Percentiles rank a stretch among this genome's conserved stretches.
phyloP scores from a whole-genome alignment of 306 rosid species.

The Styphnolobium japonicum region DNA sequence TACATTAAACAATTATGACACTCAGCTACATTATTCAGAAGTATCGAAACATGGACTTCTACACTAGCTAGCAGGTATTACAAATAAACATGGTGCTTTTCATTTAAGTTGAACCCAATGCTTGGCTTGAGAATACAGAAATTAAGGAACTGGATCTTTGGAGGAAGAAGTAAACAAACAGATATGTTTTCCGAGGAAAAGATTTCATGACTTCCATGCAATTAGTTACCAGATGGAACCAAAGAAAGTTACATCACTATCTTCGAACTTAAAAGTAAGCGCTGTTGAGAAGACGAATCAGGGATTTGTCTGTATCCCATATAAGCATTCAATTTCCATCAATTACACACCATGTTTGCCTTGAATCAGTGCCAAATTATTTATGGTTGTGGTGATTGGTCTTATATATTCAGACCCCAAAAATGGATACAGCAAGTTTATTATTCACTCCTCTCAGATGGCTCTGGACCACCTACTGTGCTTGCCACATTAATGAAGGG shows the following conservation, averaged over 20 bases:
- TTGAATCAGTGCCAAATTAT: constrained; percentile 25
- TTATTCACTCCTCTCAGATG: constrained; percentile 21
- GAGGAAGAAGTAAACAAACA: constrained; percentile 26
- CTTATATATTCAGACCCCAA: constrained; percentile 31
- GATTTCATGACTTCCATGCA: constrained; percentile 15
- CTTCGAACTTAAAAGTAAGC: neutral
- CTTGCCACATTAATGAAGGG: constrained; percentile 22
- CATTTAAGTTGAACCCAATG: neutral
- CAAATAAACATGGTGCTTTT: too few species aligned
- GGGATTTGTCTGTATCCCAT: constrained; percentile 32
- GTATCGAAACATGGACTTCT: too few species aligned
- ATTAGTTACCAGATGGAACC: constrained; percentile 20
- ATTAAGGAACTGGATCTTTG: neutral
- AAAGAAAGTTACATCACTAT: constrained; percentile 29
- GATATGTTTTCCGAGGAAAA: neutral
- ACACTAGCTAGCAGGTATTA: too few species aligned
- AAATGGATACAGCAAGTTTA: constrained; percentile 23
- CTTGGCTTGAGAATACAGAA: neutral
- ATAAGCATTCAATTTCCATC: constrained; percentile 28
- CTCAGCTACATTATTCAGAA: too few species aligned
- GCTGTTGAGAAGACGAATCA: constrained; percentile 38
- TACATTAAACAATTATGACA: too few species aligned
- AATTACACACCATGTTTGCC: neutral
- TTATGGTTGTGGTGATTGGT: constrained; percentile 26
- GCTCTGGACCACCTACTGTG: constrained; percentile 18